Conservation (phyloP, 225 moss, liverwort and hornwort genomes). For the Polytrichum commune region DNA sequence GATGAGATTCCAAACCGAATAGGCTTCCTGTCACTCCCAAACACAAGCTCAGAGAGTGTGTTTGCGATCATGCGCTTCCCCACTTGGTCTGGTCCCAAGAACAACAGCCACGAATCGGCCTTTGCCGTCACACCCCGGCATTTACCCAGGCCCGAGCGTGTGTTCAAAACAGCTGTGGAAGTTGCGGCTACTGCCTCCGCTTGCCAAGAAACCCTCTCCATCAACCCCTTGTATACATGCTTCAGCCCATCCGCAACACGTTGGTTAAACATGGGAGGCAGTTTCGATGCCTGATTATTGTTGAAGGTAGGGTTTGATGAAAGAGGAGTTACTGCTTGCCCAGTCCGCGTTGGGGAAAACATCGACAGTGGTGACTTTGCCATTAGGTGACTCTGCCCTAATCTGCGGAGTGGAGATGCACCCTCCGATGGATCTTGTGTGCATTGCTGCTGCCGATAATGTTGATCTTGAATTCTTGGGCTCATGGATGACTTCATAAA, state of each 20-base stretch:
- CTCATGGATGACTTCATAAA: constrained; percentile 6
- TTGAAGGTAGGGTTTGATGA: neutral
- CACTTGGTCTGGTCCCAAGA: constrained; percentile 61
- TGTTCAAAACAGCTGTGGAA: constrained; percentile 16
- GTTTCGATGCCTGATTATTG: neutral
- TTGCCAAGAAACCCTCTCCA: constrained; percentile 31
- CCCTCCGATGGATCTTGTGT: constrained; percentile 3
- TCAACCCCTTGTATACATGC: constrained; percentile 23
- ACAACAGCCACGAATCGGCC: constrained; percentile 51
- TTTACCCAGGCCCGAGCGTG: constrained; percentile 19
- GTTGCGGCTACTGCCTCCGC: constrained; percentile 16
- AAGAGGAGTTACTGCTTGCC: neutral
- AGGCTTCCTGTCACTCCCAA: constrained; percentile 33
- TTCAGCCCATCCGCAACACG: constrained; percentile 24
- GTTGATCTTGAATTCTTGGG: neutral
- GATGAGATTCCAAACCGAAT: constrained; percentile 25
- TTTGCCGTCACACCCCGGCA: constrained; percentile 16
- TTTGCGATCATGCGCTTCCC: constrained; percentile 56
- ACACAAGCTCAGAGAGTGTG: constrained; percentile 48
- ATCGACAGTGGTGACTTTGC: constrained; percentile 5
- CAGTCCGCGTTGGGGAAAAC: neutral
- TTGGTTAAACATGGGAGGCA: constrained; percentile 8
- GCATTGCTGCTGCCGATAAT: neutral
- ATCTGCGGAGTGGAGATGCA: constrained; percentile 15
- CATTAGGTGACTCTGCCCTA: constrained; percentile 1